Evolutionary conservation across 805 yeast genomes (phyloP), one percentile per base, ranked within the genome.

Genomic region (Candida orba): DNA sequence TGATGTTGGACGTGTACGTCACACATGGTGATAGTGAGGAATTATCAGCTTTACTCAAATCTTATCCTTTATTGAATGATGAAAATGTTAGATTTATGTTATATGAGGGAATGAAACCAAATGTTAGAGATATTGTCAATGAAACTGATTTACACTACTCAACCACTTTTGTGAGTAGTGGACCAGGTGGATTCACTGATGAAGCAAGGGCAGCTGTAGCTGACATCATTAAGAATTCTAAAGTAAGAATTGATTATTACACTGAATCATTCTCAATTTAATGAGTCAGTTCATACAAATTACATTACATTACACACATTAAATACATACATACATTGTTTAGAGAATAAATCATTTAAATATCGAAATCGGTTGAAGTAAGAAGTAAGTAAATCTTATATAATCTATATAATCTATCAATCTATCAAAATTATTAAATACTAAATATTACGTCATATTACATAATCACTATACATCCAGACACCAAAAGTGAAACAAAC

Each of bases 141-240:
- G 32, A 32, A 15, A 49, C 43, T 6, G 52, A 51, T 20, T 53
- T 66, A n/a, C 43, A 4, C 70, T 75, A 8, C 60, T 80, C 36
- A 49, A 71, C 45, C 68, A 74, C 3, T 63, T 56, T 82, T 39
- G 62, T 80, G 14, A 66, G 76, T n/a, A 81, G 88, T 65, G 89
- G 89, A 4, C 85, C 82, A 36, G 68, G 73, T 9, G 34, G 63
- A 3, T 72, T 81, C 67, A 79, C 71, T 47, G 89, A 81, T 53
- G 72, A 66, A 9, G 45, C 79, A 17, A 71, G 90, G 55, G 56
- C 63, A 34, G 58, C 71, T 4, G 75, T 81, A 6, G 65, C 70
- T 1, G 53, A 67, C 30, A 55, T 72, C 42, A 61, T 78, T 13
- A 44, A 47, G 10, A 46, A 50, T 4, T 30, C 58, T 7, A 48